phyloP scores from a whole-genome alignment of 2,329 filamentous ascomycete species.

The Hymenoscyphus fructigenus region DNA sequence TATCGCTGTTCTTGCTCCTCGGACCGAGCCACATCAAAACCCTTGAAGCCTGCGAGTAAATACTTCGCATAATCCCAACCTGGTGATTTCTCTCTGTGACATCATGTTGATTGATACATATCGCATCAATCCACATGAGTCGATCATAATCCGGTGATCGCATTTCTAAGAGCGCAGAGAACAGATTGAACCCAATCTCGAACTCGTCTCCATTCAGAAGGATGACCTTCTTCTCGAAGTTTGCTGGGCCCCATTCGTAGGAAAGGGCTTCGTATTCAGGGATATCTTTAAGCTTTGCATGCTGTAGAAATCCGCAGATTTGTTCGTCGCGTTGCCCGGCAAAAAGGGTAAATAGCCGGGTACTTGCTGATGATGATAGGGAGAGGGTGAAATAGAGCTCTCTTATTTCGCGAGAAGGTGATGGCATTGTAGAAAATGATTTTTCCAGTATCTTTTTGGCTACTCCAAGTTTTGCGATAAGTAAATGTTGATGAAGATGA shows the following conservation, averaged over 20 bases:
- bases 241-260: background rate
- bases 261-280: background rate
- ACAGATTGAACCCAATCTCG: background rate
- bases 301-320: background rate
- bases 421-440: background rate
- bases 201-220: background rate
- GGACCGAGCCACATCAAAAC: conserved; percentile 13
- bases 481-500: no score
- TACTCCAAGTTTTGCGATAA: no score
- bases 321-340: background rate
- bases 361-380: background rate
- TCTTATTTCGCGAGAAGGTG: background rate
- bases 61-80: conserved; percentile 21
- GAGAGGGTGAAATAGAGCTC: background rate
- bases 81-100: conserved; percentile 21
- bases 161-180: background rate
- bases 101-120: conserved; percentile 6
- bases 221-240: background rate
- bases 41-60: conserved; percentile 16
- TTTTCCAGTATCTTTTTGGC: background rate
- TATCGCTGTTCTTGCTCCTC: conserved; percentile 5
- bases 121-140: background rate
- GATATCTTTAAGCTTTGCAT: background rate
- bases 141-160: background rate
- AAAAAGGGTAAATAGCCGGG: background rate